Base-by-base conservation (phyloP, 78 protist genomes). In the Dictyostelium discoideum region DNA sequence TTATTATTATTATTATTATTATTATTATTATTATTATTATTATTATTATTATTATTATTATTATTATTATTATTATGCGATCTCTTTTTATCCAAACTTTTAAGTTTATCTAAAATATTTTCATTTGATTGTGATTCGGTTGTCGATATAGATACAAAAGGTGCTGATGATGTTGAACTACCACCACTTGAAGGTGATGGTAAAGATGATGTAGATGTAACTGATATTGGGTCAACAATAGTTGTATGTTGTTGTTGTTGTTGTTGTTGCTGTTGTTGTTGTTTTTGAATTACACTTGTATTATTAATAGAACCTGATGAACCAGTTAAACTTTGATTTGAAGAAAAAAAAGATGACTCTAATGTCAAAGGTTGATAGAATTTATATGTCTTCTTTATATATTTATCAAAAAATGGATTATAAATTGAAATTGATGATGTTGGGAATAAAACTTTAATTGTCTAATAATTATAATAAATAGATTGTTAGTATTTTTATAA, bases 381-480 rank as follows among this genome's bases (percentile, higher is more conserved):
- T 40, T 87, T 87, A 14, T 22, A 24, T 24, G 77, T 79, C 5
- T 69, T n/a, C 11, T 37, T n/a, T n/a, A 26, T 79, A 22, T 87
- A 74, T 57, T 79, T 77, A 22, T 87, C 93, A 79, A 87, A 87
- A 24, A 87, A 87, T 63, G 93, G 93, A 79, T 87, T 87, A 40
- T 87, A 87, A 74, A 87, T 87, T 24, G 86, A 79, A 9, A 87
- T 76, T 22, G 93, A 87, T 60, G 86, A 48, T 2, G 93, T 77
- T 79, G 93, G 93, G 20, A 87, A 37, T 54, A 87, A 83, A 18
- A 54, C 82, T 60, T 87, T 87, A n/a, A 87, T 87, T 16, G 63
- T 63, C 79, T 80, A 44, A 42, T 77, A 16, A 37, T 39, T 16
- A 18, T 39, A 77, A 37, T 60, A 60, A 20, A 46, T 9, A 14